A percentile compares a stretch with the other conserved stretches of the same genome.
These are phyloP conservation scores for Ophiostoma australiae DNA, from an alignment of 2,329 filamentous ascomycete genomes.

Conservation along the genomic window DNA sequence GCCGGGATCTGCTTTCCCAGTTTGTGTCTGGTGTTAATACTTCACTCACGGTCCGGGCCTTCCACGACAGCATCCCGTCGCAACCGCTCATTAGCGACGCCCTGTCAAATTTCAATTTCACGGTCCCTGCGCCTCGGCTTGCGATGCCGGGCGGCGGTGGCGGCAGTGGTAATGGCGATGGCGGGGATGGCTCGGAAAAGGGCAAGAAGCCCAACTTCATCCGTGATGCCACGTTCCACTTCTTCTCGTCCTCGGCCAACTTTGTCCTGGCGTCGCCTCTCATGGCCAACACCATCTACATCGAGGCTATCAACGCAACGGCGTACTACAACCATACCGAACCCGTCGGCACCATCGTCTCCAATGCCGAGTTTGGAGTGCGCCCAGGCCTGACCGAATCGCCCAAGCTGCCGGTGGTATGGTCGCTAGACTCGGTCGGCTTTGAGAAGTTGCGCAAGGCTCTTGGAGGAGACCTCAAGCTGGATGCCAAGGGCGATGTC, in stretches of 20 bases:
- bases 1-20: slow-evolving; percentile 70
- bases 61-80: slow-evolving; percentile 66
- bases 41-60: slow-evolving; percentile 66
- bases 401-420: slow-evolving; percentile 75
- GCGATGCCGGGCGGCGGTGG: slow-evolving; percentile 31
- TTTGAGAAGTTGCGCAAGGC: slow-evolving; percentile 77
- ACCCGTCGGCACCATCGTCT: slow-evolving; percentile 70
- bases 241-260: slow-evolving; percentile 78
- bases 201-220: slow-evolving; percentile 57
- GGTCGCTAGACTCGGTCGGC: slow-evolving; percentile 71
- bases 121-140: slow-evolving; percentile 66
- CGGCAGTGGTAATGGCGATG: slow-evolving; percentile 37
- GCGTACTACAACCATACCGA: slow-evolving; percentile 80
- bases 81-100: slow-evolving; percentile 68
- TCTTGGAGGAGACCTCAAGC: slow-evolving; percentile 70
- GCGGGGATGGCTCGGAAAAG: slow-evolving; percentile 35
- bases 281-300: slow-evolving; percentile 63
- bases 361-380: slow-evolving; percentile 68
- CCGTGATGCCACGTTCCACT: slow-evolving; percentile 76
- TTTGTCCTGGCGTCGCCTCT: slow-evolving; percentile 82
- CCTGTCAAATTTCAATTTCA: slow-evolving; percentile 66
- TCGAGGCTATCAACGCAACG: slow-evolving; percentile 77
- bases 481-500: slow-evolving; percentile 74
- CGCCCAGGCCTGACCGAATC: slow-evolving; percentile 68
- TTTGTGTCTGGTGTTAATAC: slow-evolving; percentile 88